Evolutionary conservation across 768 basidiomycete genomes (phyloP).

Genomic region (Lyophyllum decastes): DNA sequence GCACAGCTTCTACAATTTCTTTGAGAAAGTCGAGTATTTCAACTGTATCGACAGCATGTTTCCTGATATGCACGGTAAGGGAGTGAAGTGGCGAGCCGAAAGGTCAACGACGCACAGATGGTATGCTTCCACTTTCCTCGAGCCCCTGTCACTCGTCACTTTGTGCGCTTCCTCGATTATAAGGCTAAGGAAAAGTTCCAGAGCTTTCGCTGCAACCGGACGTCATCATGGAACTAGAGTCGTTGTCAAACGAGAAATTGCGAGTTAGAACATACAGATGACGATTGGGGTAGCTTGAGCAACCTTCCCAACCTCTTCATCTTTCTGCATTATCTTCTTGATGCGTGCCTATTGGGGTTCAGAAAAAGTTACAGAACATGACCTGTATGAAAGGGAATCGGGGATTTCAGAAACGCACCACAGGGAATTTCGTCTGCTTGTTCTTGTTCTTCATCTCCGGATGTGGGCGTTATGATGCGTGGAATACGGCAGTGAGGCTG

Average conservation of each 20-base stretch:
- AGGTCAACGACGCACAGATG: constrained; percentile 70
- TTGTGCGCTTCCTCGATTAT: constrained; percentile 83
- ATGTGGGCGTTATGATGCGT: background rate
- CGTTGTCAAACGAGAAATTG: background rate
- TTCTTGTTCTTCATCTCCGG: constrained; percentile 82
- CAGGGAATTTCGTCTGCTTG: constrained; percentile 89
- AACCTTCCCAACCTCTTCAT: constrained; percentile 98
- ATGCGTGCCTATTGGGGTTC: constrained; percentile 75
- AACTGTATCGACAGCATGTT: constrained; percentile 86
- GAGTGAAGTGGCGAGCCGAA: background rate
- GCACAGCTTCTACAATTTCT: constrained; percentile 84
- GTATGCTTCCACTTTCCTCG: constrained; percentile 90
- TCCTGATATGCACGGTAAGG: constrained; percentile 47
- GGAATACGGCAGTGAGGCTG: background rate
- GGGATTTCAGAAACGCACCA: constrained; percentile 49
- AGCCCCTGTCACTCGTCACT: constrained; percentile 75
- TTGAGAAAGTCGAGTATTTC: constrained; percentile 93
- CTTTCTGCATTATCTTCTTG: constrained; percentile 99
- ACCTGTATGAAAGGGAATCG: background rate
- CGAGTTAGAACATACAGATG: constrained; percentile 67
- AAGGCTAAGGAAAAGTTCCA: constrained; percentile 87
- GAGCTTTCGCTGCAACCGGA: constrained; percentile 73
- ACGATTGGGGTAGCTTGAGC: constrained; percentile 95
- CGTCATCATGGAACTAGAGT: background rate
- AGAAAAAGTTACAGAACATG: background rate